Evolutionary conservation across 192 early-diverging fungal genomes (phyloP).

Genomic region (Entomortierella parvispora): DNA sequence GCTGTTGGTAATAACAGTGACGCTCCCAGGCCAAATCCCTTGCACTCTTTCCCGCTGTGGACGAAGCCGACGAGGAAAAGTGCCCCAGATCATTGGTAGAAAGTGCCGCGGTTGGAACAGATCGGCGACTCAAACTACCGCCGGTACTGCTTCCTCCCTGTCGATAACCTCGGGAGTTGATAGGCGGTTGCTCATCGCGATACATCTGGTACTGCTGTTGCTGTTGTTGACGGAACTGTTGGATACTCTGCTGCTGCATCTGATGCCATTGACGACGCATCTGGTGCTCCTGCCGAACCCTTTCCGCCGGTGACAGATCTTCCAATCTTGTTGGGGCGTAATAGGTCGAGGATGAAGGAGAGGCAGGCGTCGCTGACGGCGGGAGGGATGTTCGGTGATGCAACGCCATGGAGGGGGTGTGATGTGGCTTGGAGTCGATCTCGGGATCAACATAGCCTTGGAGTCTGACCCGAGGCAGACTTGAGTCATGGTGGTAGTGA

Average conservation of each 20-base stretch:
- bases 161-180: neutral
- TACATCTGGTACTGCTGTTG: neutral
- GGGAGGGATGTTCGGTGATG: neutral
- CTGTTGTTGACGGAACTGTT: conserved; percentile 8
- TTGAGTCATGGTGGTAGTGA: neutral
- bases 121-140: neutral
- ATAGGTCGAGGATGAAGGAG: too few relatives aligned
- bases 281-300: conserved; percentile 30
- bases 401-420: conserved; percentile 19
- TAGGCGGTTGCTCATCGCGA: conserved; percentile 1
- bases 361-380: neutral
- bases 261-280: conserved; percentile 32
- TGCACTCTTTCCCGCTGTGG: neutral
- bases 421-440: neutral
- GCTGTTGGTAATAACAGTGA: conserved; percentile 44
- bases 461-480: neutral
- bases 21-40: conserved; percentile 47
- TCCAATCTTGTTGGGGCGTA: conserved; percentile 1
- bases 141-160: neutral
- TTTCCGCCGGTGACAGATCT: conserved; percentile 27
- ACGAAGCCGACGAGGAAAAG: neutral
- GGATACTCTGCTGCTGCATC: conserved; percentile 20
- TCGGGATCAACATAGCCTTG: neutral
- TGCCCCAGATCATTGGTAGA: neutral
- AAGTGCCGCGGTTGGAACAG: too few relatives aligned